These are phyloP conservation scores for Botrytis aclada DNA, from an alignment of 2,329 filamentous ascomycete genomes.

Conservation along the genomic window DNA sequence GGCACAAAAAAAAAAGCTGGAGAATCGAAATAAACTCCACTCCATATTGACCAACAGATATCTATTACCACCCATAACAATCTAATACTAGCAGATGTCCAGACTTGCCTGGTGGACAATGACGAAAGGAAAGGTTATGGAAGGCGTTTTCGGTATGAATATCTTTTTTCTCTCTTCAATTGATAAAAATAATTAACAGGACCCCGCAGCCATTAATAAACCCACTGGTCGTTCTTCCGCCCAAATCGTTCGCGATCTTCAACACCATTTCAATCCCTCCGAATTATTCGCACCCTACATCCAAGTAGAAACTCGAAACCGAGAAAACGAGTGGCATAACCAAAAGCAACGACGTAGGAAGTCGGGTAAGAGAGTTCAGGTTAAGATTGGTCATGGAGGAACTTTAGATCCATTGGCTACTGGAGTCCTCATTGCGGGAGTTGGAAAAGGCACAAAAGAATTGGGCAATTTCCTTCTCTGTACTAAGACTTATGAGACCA, in stretches of 20 bases:
- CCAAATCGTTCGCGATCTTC: slow-evolving; percentile 84
- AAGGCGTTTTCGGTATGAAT: slow-evolving; percentile 59
- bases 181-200: slow-evolving; percentile 15
- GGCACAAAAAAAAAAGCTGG: slow-evolving; percentile 4
- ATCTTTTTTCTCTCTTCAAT: neutral
- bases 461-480: slow-evolving; percentile 77
- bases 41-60: neutral
- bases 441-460: slow-evolving; percentile 83
- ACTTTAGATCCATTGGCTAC: slow-evolving; percentile 93
- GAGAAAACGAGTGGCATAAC: slow-evolving; percentile 54
- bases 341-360: slow-evolving; percentile 56
- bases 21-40: neutral
- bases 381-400: slow-evolving; percentile 95
- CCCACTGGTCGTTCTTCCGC: slow-evolving; percentile 83
- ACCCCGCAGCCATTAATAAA: slow-evolving; percentile 80
- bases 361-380: slow-evolving; percentile 56
- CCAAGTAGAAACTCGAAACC: slow-evolving; percentile 55
- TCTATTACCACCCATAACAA: neutral
- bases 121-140: slow-evolving; percentile 47
- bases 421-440: slow-evolving; percentile 83
- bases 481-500: slow-evolving; percentile 89
- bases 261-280: slow-evolving; percentile 80
- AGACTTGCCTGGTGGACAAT: slow-evolving; percentile 32
- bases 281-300: slow-evolving; percentile 76
- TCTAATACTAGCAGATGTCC: slow-evolving; percentile 25